phyloP scores from a whole-genome alignment of 2,329 filamentous ascomycete species.

The Pseudogymnoascus sp. region DNA sequence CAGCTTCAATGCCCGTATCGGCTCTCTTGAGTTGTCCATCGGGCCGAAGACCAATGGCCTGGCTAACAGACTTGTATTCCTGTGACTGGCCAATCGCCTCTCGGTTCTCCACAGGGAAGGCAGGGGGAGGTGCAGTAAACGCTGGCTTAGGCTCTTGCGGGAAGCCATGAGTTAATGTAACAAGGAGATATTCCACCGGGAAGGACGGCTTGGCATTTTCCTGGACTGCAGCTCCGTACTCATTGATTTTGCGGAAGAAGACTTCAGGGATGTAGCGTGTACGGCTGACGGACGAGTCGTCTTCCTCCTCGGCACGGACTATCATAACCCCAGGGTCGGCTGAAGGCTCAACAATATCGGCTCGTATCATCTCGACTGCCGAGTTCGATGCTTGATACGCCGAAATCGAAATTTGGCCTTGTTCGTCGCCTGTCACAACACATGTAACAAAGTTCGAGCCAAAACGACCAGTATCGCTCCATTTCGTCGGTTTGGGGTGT shows the following conservation, averaged over 20 bases:
- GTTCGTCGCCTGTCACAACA: conserved; percentile 84
- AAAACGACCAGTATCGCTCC: conserved; percentile 90
- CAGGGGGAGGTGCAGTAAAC: conserved; percentile 56
- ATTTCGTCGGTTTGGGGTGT: conserved; percentile 85
- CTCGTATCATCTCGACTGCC: conserved; percentile 92
- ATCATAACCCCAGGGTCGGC: conserved; percentile 91
- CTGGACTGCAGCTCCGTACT: conserved; percentile 92
- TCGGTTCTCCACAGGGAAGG: conserved; percentile 87
- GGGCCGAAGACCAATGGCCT: conserved; percentile 55
- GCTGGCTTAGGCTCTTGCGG: conserved; percentile 69
- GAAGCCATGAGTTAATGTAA: conserved; percentile 94
- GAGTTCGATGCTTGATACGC: conserved; percentile 94
- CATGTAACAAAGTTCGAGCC: conserved; percentile 97
- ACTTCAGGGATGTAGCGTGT: conserved; percentile 93
- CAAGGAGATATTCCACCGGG: conserved; percentile 90
- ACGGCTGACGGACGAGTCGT: conserved; percentile 58
- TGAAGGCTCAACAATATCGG: conserved; percentile 90
- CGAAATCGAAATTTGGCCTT: conserved; percentile 79
- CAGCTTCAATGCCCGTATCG: conserved; percentile 52
- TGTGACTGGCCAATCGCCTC: conserved; percentile 79
- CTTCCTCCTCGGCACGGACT: conserved; percentile 84
- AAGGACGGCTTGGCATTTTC: conserved; percentile 96
- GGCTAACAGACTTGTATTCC: conserved; percentile 60
- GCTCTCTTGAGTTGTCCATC: conserved; percentile 49
- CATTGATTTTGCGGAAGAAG: conserved; percentile 91